Base-by-base conservation (phyloP, 495 filamentous ascomycete genomes). In the Baudoinia panamericana region DNA sequence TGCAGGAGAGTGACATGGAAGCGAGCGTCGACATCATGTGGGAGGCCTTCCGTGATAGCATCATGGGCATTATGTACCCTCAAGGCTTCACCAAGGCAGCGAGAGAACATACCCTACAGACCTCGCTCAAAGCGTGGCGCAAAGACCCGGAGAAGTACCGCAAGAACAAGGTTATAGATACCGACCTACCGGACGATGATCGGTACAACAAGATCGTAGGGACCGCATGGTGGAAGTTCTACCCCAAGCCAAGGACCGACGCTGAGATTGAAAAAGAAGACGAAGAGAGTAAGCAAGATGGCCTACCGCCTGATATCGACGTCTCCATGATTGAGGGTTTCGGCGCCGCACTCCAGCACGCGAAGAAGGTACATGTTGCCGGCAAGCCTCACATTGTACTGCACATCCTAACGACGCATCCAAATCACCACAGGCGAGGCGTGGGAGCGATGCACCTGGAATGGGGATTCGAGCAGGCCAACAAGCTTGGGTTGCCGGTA, bases 391-490 rank as follows among this genome's bases (percentile, higher is more conserved):
- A 45, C 21, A 24, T 50, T 3, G 22, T 25, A 5, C 41, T 52
- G 24, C 29, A 43, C 26, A 44, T 46, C 15, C 39, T 55, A 8
- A 36, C 36, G 13, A 46, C 45, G 16, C 28, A 25, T n/a, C 49
- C 48, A 8, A 19, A 30, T 5, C 41, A 55, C 21, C 45, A 52
- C 29, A 45, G 52, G 7, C 23, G 39, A 22, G 52, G 52, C 13
- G 49, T 45, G 5, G 52, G 45, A 1, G 35, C 36, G 8, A 42
- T 50, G 45, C 31, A 33, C 6, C 20, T 55, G 28, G 15, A 36
- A 11, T 46, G 45, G 45, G 52, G 52, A 5, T 39, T 43, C 4
- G 41, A 50, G 40, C 10, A 41, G 22, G 53, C 53, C 5, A 47
- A 56, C 22, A 27, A 48, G 27, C 23, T 39, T 18, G 47, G 47